Base-by-base conservation (phyloP, 2,329 filamentous ascomycete genomes). In the Diaporthe sp. region DNA sequence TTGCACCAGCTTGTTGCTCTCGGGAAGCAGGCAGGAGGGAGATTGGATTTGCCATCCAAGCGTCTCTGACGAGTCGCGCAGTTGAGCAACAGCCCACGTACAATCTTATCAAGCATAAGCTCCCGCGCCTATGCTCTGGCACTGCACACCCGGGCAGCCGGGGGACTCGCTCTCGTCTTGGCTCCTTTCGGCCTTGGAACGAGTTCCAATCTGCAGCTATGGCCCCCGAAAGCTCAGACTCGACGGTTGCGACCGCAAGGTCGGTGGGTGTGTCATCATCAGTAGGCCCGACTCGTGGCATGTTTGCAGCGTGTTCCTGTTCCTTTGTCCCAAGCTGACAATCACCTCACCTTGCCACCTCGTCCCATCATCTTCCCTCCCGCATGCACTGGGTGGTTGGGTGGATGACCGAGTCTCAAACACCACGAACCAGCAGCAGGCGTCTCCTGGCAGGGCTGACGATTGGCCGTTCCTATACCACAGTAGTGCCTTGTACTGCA, bases 201-300 rank as follows among this genome's bases (percentile, higher is more conserved):
- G 44, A 28, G 39, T 39, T 22, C 58, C 49, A 55, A 34, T 28
- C 46, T 44, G 57, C 58, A 62, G 70, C 70, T n/a, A 62, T 42
- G 70, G 31, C 70, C 58, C 34, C 46, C 44, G 9, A 22, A 13
- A n/a, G 70, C 53, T 49, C 53, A 53, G 58, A 51, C 58, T 61
- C 28, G 65, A 68, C 46, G 65, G 65, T 39, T 68, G 65, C 46
- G 65, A 68, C 65, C 34, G 65, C 65, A 55, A 55, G 25, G 13
- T 22, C 34, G 34, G 34, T 69, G 13, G n/a, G 46, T 55, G 65
- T 69, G 49, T 69, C 62, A 53, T 42, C 65, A 25, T 19, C 49
- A n/a, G 46, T 68, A 61, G 53, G 69, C 69, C 69, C 69, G 69
- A 72, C 55, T 72, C 70, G 49, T 62, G 70, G 37, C 31, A 62